Percentiles rank a stretch among this genome's conserved stretches.
These are phyloP conservation scores for Corylus heterophylla DNA, from an alignment of 306 rosid species.

Conservation along the genomic window DNA sequence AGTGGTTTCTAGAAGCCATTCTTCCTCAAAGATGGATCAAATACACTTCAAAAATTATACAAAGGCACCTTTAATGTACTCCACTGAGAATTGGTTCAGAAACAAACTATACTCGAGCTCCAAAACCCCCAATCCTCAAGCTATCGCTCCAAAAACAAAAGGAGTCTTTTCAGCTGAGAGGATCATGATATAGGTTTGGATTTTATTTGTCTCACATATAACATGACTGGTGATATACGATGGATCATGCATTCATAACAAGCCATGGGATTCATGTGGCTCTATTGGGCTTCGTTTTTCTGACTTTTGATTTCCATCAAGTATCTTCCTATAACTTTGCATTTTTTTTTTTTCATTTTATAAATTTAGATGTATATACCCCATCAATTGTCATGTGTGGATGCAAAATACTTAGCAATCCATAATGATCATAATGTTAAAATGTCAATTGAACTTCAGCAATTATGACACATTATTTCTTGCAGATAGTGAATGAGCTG, in stretches of 20 bases:
- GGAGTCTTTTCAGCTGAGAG: background rate
- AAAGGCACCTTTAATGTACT: too few relatives aligned
- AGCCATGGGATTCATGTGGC: background rate
- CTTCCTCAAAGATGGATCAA: too few relatives aligned
- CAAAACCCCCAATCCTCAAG: too few relatives aligned
- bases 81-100: too few relatives aligned
- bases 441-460: background rate
- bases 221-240: background rate
- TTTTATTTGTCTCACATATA: too few relatives aligned
- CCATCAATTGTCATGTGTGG: background rate
- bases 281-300: background rate
- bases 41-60: too few relatives aligned
- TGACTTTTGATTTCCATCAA: background rate
- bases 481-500: constrained; percentile 83
- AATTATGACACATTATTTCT: constrained; percentile 14
- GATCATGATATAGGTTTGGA: too few relatives aligned
- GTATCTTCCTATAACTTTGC: background rate
- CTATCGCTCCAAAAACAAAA: too few relatives aligned
- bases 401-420: background rate
- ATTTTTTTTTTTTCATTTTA: background rate
- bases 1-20: too few relatives aligned
- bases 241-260: background rate
- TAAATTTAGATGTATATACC: background rate
- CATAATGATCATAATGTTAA: background rate
- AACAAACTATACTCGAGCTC: too few relatives aligned